These are phyloP conservation scores for Saccharomycopsis sp. DNA, from an alignment of 805 yeast genomes.

Conservation along the genomic window DNA sequence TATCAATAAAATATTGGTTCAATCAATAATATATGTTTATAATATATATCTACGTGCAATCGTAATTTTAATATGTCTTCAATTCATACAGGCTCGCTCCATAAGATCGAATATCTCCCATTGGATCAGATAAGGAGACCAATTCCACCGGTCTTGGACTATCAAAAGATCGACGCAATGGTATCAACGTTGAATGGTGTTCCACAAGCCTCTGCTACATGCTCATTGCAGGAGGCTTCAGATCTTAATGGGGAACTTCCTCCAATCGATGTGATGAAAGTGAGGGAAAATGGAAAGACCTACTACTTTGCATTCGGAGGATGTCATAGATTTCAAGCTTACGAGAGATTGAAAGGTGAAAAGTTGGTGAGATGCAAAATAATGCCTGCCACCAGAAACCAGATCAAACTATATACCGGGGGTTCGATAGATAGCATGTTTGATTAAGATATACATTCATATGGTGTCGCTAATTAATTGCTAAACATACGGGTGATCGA, in stretches of 20 bases:
- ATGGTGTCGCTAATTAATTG: background rate
- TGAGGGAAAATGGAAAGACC: constrained; percentile 53
- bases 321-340: constrained; percentile 85
- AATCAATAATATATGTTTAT: too few relatives aligned
- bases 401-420: constrained; percentile 65
- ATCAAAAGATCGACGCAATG: constrained; percentile 73
- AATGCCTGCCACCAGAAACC: constrained; percentile 68
- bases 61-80: constrained; percentile 33
- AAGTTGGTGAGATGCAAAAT: constrained; percentile 60
- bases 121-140: constrained; percentile 67
- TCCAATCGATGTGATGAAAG: constrained; percentile 71
- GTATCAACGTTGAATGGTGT: constrained; percentile 57
- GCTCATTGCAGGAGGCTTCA: constrained; percentile 35
- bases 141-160: constrained; percentile 77
- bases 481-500: background rate
- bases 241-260: constrained; percentile 57
- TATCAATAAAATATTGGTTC: too few relatives aligned
- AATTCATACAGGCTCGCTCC: constrained; percentile 53
- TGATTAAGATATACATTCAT: constrained; percentile 7
- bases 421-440: constrained; percentile 52
- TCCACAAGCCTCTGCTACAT: constrained; percentile 61
- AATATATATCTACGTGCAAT: background rate
- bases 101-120: constrained; percentile 54
- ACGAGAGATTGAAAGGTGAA: constrained; percentile 45
- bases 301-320: constrained; percentile 85